These are phyloP conservation scores for Pharus latifolius DNA, from an alignment of 176 grass and related monocot species.

Conservation along the genomic window DNA sequence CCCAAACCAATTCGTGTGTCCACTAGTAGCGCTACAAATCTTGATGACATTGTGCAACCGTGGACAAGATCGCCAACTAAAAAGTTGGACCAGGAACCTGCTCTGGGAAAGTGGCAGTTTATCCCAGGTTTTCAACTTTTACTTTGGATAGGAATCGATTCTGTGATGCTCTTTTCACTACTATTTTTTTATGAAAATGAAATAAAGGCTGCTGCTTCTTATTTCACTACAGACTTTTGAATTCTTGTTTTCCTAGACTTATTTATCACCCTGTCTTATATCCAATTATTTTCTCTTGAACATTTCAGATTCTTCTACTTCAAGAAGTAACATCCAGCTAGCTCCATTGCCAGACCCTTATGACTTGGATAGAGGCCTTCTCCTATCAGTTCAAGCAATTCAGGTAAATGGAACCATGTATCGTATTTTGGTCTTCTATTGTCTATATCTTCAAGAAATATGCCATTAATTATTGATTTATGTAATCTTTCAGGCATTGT, in stretches of 20 bases:
- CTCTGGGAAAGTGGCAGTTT: constrained; percentile 78
- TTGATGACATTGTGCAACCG: constrained; percentile 70
- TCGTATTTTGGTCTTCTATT: not conserved
- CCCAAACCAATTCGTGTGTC: constrained; percentile 79
- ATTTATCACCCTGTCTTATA: not conserved
- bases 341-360: constrained; percentile 81
- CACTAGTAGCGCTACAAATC: constrained; percentile 29
- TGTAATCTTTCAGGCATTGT: constrained; percentile 60
- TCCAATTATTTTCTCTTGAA: constrained; percentile 26
- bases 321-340: constrained; percentile 61
- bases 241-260: not conserved
- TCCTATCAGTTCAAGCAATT: constrained; percentile 97
- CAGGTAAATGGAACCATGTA: constrained; percentile 36
- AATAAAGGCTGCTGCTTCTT: not conserved
- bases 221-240: not conserved
- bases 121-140: constrained; percentile 59
- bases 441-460: not conserved
- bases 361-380: constrained; percentile 92
- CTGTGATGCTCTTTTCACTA: not conserved
- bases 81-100: constrained; percentile 68
- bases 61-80: constrained; percentile 94
- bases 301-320: constrained; percentile 70
- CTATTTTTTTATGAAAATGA: not conserved
- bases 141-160: constrained; percentile 1
- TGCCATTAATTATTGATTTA: constrained; percentile 5